Evolutionary conservation across 2,329 filamentous ascomycete species (phyloP), one percentile per base, ranked within the genome.

Genomic region (Ascochyta fabae): DNA sequence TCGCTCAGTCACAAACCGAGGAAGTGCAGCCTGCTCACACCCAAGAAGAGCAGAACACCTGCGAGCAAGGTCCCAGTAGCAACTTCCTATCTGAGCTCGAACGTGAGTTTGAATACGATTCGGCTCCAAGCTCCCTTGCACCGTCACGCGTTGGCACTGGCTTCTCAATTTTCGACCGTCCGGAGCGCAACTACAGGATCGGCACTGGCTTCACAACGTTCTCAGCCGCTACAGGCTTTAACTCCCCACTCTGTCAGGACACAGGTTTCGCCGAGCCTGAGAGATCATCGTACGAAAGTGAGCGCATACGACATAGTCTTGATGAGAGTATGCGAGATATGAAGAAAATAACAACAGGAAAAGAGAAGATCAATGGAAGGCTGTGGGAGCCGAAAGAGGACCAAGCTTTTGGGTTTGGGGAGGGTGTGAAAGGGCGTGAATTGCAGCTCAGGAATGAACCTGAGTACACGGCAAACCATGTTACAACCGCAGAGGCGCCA

Each of bases 191-290:
- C 13, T 53, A 55, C 15, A 58, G 65, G 50, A 43, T 62, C 3
- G 53, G 50, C 9, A 65, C 61, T 4, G 64, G 64, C 12, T 65
- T 70, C 23, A 65, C 64, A 12, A 52, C 63, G 1, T 64, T 70
- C 19, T 65, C 65, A 12, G 51, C 62, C n/a, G 55, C 61, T n/a
- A 60, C 63, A 47, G 51, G 60, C 29, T 68, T 73, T 43, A 58
- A 64, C 26, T 61, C 65, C 26, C 73, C 73, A 12, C 46, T 70
- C 5, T 73, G 75, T 48, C 69, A 76, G 49, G 73, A 76, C 43
- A 75, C 73, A 10, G 73, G 73, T 0, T 73, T 76, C 47, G 65
- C 57, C 15, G 64, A 69, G 16, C 40, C 57, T 12, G 55, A 63
- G 26, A 59, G 60, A 4, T 39, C 59, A 4, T 62, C 61, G 6